Base-by-base conservation (phyloP, 2,329 filamentous ascomycete species). In the Beauveria sp. region DNA sequence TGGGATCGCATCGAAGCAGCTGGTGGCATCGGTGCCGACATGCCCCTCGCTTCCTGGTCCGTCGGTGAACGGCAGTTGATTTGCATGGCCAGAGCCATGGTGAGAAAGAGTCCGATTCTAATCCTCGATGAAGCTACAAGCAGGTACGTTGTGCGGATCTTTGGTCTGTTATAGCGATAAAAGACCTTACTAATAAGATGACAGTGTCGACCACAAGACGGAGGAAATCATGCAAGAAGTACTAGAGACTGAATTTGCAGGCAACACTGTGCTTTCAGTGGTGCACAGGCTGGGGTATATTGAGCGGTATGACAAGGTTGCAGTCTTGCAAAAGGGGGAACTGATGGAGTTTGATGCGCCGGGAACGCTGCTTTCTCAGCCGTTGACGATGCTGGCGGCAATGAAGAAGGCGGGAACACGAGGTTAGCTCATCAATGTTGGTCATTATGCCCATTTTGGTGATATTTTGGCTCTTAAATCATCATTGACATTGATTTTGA, bases 261-360 rank as follows among this genome's bases (percentile, higher is more conserved):
- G 68, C 0, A 80, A 82, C 63, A 88, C 86, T 0, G 77, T 88
- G 14, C 70, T 78, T 16, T 70, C 73, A 1, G 70, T 78, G 8
- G 73, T 71, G 0, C 76, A 78, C 63, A 71, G 75, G 12, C 65
- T 78, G n/a, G 71, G 73, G 3, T 80, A 78, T 4, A 78, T 83
- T 45, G 71, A 79, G 51, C 77, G 78, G 60, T 81, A 79, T 68
- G 81, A 84, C 66, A 73, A 71, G 24, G 75, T 90, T 18, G 85
- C 88, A 3, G 88, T 90, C 65, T 85, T 87, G 2, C 86, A 90
- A 70, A 50, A 52, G 6, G 59, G 59, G 1, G 53, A 57, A 24
- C 8, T 61, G 34, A 30, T 40, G 38, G 59, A 61, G 24, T 61
- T 50, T 57, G 52, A 51, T n/a, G 26, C 30, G 7, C 59, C 59